Evolutionary conservation across 1,139 yeast genomes (phyloP), one percentile per base, ranked within the genome.

Genomic region (Torulaspora globosa): DNA sequence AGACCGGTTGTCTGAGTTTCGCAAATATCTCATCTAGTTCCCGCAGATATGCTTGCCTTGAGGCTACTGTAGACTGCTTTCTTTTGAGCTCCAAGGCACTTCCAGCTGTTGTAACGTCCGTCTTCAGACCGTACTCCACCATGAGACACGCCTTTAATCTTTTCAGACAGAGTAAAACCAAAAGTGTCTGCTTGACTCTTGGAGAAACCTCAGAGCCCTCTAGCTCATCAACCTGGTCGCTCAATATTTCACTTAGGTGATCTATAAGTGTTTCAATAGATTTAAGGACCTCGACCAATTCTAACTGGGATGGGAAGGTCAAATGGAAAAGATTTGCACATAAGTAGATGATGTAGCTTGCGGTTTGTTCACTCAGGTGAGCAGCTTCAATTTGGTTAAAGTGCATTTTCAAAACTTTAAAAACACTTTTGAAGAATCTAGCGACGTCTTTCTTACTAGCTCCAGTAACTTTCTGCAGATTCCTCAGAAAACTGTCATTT

Each of bases 231-330:
- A 43, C 31, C 26, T 36, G 47, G 29, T 60, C 65, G 11, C 51
- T 42, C 14, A 59, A 51, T 4, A 48, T 21, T 32, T 60, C 66
- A 15, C 53, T 51, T 3, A 57, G 29, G 29, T 60, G 62, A 35
- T 61, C 66, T 2, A 54, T 44, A 15, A 46, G 48, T 26, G 49
- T 31, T 30, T 59, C 63, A 4, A 62, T 39, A n/a, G 39, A 36
- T 36, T 51, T 57, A 28, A 57, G 36, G 1, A 62, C 27, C 1
- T 32, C 39, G 10, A 55, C 43, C 12, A 62, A 34, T 9, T 59
- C 65, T 38, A 37, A 47, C 32, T 57, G 60, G 21, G 55, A 44
- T 2, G 44, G 47, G 32, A 55, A 60, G 9, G 43, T 40, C n/a
- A 62, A 11, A 5, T 43, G 43, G 2, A 59, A 36, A 19, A 63